Conservation (phyloP, 805 yeast genomes). For the Teunomyces gatunensis region DNA sequence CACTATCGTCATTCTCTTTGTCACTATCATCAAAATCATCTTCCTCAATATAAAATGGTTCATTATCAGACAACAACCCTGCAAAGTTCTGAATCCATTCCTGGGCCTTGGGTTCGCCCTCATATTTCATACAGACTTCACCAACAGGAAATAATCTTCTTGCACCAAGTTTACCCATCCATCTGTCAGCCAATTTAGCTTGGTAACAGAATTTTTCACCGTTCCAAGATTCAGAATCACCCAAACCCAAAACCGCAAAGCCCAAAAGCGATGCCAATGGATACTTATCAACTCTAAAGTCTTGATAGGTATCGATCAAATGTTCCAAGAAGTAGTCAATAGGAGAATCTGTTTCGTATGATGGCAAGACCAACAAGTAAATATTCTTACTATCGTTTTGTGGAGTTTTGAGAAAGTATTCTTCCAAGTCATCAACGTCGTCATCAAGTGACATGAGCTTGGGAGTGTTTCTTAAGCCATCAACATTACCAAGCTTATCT, state of each 20-base stretch:
- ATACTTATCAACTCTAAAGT: slow-evolving; percentile 79
- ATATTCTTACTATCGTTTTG: slow-evolving; percentile 40
- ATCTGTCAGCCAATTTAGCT: slow-evolving; percentile 69
- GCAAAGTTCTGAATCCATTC: slow-evolving; percentile 68
- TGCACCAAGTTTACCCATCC: slow-evolving; percentile 81
- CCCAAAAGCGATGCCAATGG: slow-evolving; percentile 73
- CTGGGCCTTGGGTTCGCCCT: slow-evolving; percentile 54
- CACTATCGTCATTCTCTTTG: slow-evolving; percentile 37
- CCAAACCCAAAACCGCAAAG: slow-evolving; percentile 81
- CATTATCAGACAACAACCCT: slow-evolving; percentile 64
- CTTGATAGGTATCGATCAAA: slow-evolving; percentile 75
- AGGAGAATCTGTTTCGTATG: slow-evolving; percentile 91
- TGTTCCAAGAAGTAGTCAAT: slow-evolving; percentile 83
- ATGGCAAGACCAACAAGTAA: slow-evolving; percentile 77
- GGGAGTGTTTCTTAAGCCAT: slow-evolving; percentile 38
- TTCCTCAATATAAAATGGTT: slow-evolving; percentile 58
- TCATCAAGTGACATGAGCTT: slow-evolving; percentile 71
- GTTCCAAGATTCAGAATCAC: slow-evolving; percentile 80
- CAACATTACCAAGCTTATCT: slow-evolving; percentile 32
- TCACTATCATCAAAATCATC: slow-evolving; percentile 58
- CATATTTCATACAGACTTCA: slow-evolving; percentile 73
- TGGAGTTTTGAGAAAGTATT: slow-evolving; percentile 71
- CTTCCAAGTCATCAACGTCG: slow-evolving; percentile 77
- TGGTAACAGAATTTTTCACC: slow-evolving; percentile 84
- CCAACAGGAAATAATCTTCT: slow-evolving; percentile 83